A percentile compares a stretch with the other conserved stretches of the same genome.
phyloP scores from a whole-genome alignment of 805 yeast genomes.

The Kodamaea kakaduensis region DNA sequence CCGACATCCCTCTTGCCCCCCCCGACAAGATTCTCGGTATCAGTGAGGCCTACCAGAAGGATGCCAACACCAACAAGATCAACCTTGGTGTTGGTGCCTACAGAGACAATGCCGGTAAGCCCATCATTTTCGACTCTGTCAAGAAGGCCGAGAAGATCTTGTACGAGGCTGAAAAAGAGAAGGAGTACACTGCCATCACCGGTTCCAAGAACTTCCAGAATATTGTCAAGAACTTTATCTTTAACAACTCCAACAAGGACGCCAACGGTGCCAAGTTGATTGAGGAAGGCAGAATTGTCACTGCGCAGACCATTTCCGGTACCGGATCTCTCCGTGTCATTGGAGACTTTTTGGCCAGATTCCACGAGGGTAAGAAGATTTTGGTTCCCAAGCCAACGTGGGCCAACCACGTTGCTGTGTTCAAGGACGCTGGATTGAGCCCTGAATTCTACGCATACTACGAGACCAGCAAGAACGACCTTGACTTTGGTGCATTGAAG shows the following conservation, averaged over 20 bases:
- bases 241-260: conserved; percentile 54
- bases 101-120: conserved; percentile 82
- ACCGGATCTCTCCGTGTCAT: conserved; percentile 91
- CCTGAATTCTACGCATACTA: conserved; percentile 68
- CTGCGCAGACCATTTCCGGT: conserved; percentile 89
- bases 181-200: conserved; percentile 83
- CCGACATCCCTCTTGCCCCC: conserved; percentile 51
- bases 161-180: conserved; percentile 51
- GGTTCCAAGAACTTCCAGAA: conserved; percentile 69
- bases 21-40: conserved; percentile 86
- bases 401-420: conserved; percentile 88
- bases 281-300: conserved; percentile 61
- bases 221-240: conserved; percentile 67
- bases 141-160: conserved; percentile 57
- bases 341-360: conserved; percentile 67
- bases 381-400: conserved; percentile 87
- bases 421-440: conserved; percentile 65
- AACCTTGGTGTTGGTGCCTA: conserved; percentile 89
- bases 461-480: conserved; percentile 53
- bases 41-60: conserved; percentile 68
- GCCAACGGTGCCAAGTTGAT: conserved; percentile 52
- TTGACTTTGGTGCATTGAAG: conserved; percentile 64
- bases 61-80: conserved; percentile 53
- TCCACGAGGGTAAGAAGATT: conserved; percentile 53
- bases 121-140: conserved; percentile 82